Evolutionary conservation across 1,139 yeast species (phyloP), one percentile per base, ranked within the genome.

Genomic region (Candida albicans): DNA sequence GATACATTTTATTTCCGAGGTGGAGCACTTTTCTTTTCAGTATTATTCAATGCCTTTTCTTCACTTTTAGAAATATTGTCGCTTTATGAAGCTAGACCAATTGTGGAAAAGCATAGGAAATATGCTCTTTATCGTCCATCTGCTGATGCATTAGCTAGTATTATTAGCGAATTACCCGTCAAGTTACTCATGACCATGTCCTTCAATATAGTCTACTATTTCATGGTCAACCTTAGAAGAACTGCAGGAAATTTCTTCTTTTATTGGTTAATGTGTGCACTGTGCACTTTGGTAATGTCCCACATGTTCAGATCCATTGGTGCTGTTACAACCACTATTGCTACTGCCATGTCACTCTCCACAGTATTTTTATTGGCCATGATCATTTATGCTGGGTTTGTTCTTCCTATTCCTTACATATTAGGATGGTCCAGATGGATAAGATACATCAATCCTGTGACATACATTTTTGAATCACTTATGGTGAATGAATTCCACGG

Each of bases 371-470:
- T 81, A 45, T 59, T 80, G 49, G 72, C 75, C 46, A 63, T 82
- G 57, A 68, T 75, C 54, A 75, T 81, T 50, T 81, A 70, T 56
- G 73, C 84, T 42, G 85, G 86, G 45, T 81, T 78, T 54, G 78
- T 79, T 54, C 69, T 81, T 50, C 82, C 84, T 29, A 64, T 75
- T 38, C 77, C 79, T 35, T 62, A 64, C 43, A 79, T 80, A 83
- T 79, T 76, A 56, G 83, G 79, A 33, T 80, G 85, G 85, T 76
- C 78, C 42, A 68, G 78, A 59, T 81, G 87, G 86, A 70, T 81
- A 45, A 74, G 73, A 48, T 81, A 72, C 57, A 59, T 81, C 36
- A 75, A 81, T 55, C 87, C 87, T 1, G 61, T 81, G 35, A 76
- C 73, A 24, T 81, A 78, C 51, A 77, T 72, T 10, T 81, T 77